Conservation (phyloP, 2,329 filamentous ascomycete species). For the Alternaria solani region DNA sequence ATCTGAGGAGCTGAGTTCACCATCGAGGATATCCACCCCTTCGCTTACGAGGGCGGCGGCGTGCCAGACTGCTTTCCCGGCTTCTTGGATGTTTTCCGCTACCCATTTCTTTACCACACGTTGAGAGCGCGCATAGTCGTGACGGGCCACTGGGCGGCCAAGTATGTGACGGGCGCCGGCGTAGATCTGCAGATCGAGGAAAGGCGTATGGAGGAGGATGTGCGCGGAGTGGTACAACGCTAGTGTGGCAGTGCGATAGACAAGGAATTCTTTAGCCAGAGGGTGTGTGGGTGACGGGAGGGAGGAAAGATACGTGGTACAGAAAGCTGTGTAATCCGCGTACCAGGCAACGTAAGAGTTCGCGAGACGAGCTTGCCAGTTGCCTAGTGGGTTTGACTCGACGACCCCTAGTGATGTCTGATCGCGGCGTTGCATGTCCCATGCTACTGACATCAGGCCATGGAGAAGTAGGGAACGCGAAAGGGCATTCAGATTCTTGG, state of each 20-base stretch:
- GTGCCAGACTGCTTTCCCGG: slow-evolving; percentile 61
- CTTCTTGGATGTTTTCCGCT: slow-evolving; percentile 40
- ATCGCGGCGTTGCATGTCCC: slow-evolving; percentile 69
- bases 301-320: slow-evolving; percentile 42
- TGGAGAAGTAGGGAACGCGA: slow-evolving; percentile 65
- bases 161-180: slow-evolving; percentile 68
- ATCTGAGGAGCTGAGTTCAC: slow-evolving; percentile 39
- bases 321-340: slow-evolving; percentile 64
- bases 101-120: slow-evolving; percentile 63
- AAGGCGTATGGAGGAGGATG: slow-evolving; percentile 64
- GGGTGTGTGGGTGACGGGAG: slow-evolving; percentile 41
- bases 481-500: slow-evolving; percentile 58
- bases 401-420: slow-evolving; percentile 63
- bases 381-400: slow-evolving; percentile 49
- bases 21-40: slow-evolving; percentile 58
- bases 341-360: slow-evolving; percentile 67
- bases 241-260: slow-evolving; percentile 60
- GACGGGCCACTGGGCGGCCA: slow-evolving; percentile 61
- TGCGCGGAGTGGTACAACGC: slow-evolving; percentile 67
- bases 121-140: slow-evolving; percentile 62
- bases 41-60: slow-evolving; percentile 63
- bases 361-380: slow-evolving; percentile 62
- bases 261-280: slow-evolving; percentile 54
- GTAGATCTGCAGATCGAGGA: slow-evolving; percentile 69
- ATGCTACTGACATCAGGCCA: slow-evolving; percentile 69